Conservation (phyloP, 148 eudicot species). For the Cornus controversa region DNA sequence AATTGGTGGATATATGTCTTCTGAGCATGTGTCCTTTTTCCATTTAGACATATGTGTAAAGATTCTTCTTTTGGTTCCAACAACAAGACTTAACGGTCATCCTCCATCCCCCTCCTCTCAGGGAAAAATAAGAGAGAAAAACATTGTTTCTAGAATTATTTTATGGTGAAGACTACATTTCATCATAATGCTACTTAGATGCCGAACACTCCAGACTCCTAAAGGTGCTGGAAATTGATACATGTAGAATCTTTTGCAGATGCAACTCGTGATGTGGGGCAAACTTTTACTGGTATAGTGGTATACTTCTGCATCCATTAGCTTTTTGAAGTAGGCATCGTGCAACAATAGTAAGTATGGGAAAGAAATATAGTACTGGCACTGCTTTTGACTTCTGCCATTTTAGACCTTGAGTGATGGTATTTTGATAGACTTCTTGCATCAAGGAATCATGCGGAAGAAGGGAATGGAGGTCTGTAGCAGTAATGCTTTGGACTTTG, state of each 20-base stretch:
- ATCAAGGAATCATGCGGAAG: not conserved
- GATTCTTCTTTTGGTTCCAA: not conserved
- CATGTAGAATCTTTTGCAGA: not conserved
- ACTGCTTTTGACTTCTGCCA: no score
- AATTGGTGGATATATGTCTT: not conserved
- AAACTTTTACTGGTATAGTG: no score
- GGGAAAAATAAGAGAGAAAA: not conserved
- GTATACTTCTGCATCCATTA: no score
- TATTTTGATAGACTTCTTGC: not conserved
- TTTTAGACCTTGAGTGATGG: conserved; percentile 7
- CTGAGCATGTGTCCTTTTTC: not conserved
- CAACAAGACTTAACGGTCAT: not conserved
- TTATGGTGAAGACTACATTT: not conserved
- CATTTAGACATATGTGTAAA: not conserved
- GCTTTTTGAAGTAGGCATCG: not conserved
- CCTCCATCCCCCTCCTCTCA: not conserved
- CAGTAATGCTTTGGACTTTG: not conserved
- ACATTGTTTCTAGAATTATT: not conserved
- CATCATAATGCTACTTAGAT: not conserved
- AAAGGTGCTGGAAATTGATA: not conserved
- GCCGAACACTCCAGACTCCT: not conserved
- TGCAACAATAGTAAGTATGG: not conserved
- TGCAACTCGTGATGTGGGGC: not conserved
- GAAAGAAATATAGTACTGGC: no score
- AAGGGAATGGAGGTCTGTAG: not conserved